Evolutionary conservation across 2,329 filamentous ascomycete genomes (phyloP).

Genomic region (Ascochyta koolunga): DNA sequence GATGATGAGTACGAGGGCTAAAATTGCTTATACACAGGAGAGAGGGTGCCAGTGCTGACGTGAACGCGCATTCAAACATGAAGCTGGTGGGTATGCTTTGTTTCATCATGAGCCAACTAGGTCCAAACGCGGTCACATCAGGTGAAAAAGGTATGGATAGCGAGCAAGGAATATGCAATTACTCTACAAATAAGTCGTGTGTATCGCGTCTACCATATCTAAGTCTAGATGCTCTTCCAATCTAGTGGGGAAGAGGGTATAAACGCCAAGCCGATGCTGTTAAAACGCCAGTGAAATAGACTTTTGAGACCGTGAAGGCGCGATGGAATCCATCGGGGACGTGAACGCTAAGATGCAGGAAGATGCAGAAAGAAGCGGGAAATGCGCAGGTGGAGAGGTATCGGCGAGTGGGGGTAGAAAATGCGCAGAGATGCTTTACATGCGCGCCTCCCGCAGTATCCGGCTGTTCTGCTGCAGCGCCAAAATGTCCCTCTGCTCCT

Average conservation of each 20-base stretch:
- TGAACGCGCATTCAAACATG: not conserved
- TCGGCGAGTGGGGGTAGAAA: not conserved
- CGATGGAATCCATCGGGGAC: not conserved
- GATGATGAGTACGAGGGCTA: no score
- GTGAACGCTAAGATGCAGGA: constrained; percentile 9
- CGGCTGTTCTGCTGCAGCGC: constrained; percentile 49
- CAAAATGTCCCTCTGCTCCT: constrained; percentile 78
- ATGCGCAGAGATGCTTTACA: constrained; percentile 24
- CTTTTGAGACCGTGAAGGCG: constrained; percentile 8
- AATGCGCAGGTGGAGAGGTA: constrained; percentile 7
- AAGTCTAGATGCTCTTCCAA: constrained; percentile 3
- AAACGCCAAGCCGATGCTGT: constrained; percentile 15
- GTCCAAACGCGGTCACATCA: not conserved
- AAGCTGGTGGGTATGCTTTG: not conserved
- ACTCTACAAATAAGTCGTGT: constrained; percentile 11
- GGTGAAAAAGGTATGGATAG: not conserved
- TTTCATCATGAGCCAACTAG: no score
- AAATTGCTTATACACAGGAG: no score
- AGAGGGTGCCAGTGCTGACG: no score
- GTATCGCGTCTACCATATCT: constrained; percentile 10
- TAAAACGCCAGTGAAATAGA: constrained; percentile 14
- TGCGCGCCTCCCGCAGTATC: constrained; percentile 41
- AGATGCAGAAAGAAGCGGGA: not conserved
- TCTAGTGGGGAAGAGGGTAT: constrained; percentile 6
- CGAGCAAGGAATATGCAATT: constrained; percentile 2